Evolutionary conservation across 441 rosid genomes (phyloP), one percentile per base, ranked within the genome.

Genomic region (Syzygium syzygioides): DNA sequence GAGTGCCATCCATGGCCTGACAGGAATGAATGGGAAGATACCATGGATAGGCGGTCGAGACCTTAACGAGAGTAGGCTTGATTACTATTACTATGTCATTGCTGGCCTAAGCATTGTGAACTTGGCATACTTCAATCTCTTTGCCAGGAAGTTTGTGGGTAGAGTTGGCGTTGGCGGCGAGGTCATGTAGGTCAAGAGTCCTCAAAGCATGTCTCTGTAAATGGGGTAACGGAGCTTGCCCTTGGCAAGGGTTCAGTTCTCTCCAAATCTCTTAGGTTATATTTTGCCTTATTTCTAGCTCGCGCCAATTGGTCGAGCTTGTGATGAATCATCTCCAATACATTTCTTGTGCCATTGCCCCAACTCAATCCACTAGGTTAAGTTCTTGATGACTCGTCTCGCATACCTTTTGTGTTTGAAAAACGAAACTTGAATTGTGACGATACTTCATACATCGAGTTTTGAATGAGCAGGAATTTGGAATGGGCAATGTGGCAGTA

Each of bases 101-200:
- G 89, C 87, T 17, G 86, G 52, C 28, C 25, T 88, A 37, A 37
- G 87, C 19, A 60, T 53, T 5, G 62, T 32, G 79, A 88, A 88
- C 86, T 30, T 88, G n/a, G 57, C 85, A 18, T 88, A 88, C 64
- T 88, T 59, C 83, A 88, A 88, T 85, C 87, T 88, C 60, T 84
- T 88, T 45, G 89, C 89, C 37, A 88, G 28, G 87, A 88, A 64
- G 34, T 88, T 20, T 53, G 28, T 88, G 87, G 53, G n/a, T 17
- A 15, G 86, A 7, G 88, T 76, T 76, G n/a, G 52, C 7, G 55
- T 18, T 28, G 41, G 62, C 30, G 41, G 30, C 6, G 76, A 28
- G n/a, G 5, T 45, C 83, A 8, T 0, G 1, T 76, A 76, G n/a
- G 23, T 76, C 83, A 5, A 76, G 50, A 19, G 52, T 76, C 52